Conservation (phyloP, 352 stramenopile species). For the Pythium scleroteichum region DNA sequence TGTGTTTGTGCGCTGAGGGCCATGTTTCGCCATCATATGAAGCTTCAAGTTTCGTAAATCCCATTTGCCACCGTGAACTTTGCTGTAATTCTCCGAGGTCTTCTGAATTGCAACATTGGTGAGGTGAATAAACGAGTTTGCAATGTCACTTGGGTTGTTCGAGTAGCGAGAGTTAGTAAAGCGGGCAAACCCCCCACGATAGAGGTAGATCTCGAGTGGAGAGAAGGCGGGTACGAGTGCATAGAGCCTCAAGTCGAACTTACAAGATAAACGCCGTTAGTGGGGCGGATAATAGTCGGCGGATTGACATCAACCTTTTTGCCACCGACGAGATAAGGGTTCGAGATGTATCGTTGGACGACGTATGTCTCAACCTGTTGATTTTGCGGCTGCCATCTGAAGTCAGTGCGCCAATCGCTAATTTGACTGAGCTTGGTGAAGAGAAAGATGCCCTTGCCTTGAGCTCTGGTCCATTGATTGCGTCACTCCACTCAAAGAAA, state of each 20-base stretch:
- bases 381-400: conserved; percentile 72
- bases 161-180: conserved; percentile 93
- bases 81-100: conserved; percentile 93
- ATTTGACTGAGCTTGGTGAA: conserved; percentile 94
- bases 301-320: conserved; percentile 80
- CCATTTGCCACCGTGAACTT: conserved; percentile 91
- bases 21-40: conserved; percentile 90
- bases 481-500: too few species aligned
- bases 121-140: conserved; percentile 93
- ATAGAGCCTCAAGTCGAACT: conserved; percentile 94
- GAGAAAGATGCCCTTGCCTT: conserved; percentile 94
- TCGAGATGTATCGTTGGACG: conserved; percentile 93
- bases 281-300: too few species aligned
- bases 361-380: conserved; percentile 92
- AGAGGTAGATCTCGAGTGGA: conserved; percentile 92
- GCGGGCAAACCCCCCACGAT: conserved; percentile 88
- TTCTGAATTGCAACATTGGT: conserved; percentile 96
- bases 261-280: not conserved
- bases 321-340: conserved; percentile 92
- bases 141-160: conserved; percentile 86
- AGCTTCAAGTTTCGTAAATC: conserved; percentile 91
- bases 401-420: conserved; percentile 92
- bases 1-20: conserved; percentile 72
- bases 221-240: conserved; percentile 92
- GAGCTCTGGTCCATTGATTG: too few species aligned